Evolutionary conservation across 805 yeast species (phyloP).

Genomic region (Cyberlindnera suaveolens): DNA sequence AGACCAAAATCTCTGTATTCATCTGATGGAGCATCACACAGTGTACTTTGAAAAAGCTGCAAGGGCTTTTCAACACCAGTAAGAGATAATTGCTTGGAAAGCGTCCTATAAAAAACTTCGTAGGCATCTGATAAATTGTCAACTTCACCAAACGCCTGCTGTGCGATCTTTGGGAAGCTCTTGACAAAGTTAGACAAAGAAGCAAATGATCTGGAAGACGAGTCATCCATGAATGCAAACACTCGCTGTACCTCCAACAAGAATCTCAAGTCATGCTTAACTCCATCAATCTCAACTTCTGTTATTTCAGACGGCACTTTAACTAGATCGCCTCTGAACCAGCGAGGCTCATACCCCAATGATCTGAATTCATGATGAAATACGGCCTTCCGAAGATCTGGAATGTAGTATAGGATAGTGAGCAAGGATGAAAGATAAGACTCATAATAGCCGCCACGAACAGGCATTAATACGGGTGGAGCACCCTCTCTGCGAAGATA

Average conservation of each 20-base stretch:
- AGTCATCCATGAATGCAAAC: constrained; percentile 31
- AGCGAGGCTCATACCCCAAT: constrained; percentile 31
- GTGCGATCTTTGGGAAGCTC: constrained; percentile 23
- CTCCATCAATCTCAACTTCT: constrained; percentile 15
- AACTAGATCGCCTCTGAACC: constrained; percentile 31
- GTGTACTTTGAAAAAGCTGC: constrained; percentile 5
- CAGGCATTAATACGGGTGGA: constrained; percentile 33
- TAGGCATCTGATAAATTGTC: constrained; percentile 18
- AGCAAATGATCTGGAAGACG: constrained; percentile 32
- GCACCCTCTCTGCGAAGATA: constrained; percentile 15
- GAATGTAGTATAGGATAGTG: constrained; percentile 32
- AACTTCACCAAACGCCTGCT: constrained; percentile 7
- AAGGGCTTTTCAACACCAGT: constrained; percentile 1
- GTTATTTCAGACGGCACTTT: constrained; percentile 6
- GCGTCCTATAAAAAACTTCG: constrained; percentile 9
- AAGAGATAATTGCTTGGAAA: constrained; percentile 7
- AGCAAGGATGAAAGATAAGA: constrained; percentile 37
- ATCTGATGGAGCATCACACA: constrained; percentile 2
- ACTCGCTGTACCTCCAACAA: constrained; percentile 33
- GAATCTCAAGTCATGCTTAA: constrained; percentile 22
- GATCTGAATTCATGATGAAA: constrained; percentile 26
- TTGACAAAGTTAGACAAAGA: constrained; percentile 29
- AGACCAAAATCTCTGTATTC: constrained; percentile 17
- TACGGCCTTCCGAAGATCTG: constrained; percentile 27
- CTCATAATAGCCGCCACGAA: constrained; percentile 27